Base-by-base conservation (phyloP, 331 rosid genomes). In the Quercus phellos region DNA sequence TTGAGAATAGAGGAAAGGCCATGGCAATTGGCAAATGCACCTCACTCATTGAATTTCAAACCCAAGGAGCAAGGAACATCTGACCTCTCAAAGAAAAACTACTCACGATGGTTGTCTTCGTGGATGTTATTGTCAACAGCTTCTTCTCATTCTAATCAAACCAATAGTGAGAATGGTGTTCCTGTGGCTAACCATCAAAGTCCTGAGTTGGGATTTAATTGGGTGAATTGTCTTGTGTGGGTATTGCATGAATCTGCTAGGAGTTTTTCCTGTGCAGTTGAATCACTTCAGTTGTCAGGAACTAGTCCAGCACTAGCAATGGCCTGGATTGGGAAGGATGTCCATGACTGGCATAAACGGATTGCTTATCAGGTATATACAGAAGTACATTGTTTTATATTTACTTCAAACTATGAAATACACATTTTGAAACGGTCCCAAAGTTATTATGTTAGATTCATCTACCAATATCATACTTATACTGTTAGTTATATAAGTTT, bases 251-350 rank as follows among this genome's bases (percentile, higher is more conserved):
- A 85, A 83, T 83, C 94, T 78, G 85, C 94, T 46, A 78, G 86
- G 88, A 91, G 92, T 70, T 89, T 91, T 84, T 89, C 94, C 35
- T 68, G 51, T 78, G 81, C 84, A 19, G 84, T 85, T 67, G 88
- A 86, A 80, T 88, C 85, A 17, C 83, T 91, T 58, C 81, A 83
- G 61, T 68, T 91, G 77, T 70, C 84, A 24, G 84, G 84, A 81
- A 84, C 67, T 4, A 86, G 90, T 83, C 89, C 86, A 16, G 85
- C 79, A 68, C 88, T 91, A 72, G 79, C 91, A 59, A 89, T 89
- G 94, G 94, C 97, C 17, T 91, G 94, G 97, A 75, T 80, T 59
- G 97, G 94, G 74, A 89, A 88, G 84, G 97, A 88, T 77, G 89
- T 86, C 26, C 82, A 82, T 66, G 77, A 77, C 68, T 89, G 94